These are phyloP conservation scores for Colletotrichum lini DNA, from an alignment of 2,329 filamentous ascomycete genomes.

Conservation along the genomic window DNA sequence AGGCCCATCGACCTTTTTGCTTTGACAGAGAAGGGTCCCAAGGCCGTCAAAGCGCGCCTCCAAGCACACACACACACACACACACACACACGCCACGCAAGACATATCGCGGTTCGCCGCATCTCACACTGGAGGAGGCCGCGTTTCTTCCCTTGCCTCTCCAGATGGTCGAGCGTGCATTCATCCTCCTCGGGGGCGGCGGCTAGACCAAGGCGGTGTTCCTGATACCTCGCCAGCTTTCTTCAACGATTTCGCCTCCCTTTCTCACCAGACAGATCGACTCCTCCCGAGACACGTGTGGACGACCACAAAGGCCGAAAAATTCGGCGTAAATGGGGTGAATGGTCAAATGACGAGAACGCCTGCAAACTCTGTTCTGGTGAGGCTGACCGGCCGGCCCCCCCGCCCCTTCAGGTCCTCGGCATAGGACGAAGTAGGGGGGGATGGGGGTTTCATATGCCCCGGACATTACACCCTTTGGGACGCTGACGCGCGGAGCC, in stretches of 20 bases:
- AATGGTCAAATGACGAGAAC: slow-evolving; percentile 32
- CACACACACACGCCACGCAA: slow-evolving; percentile 16
- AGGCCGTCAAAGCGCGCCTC: slow-evolving; percentile 33
- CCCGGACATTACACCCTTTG: slow-evolving; percentile 24
- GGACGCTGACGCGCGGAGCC: slow-evolving; percentile 29
- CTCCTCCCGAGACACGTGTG: slow-evolving; percentile 3
- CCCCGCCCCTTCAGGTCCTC: not conserved
- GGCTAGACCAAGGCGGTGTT: slow-evolving; percentile 3
- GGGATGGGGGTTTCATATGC: slow-evolving; percentile 33
- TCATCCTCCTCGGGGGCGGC: not conserved
- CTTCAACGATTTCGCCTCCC: not conserved
- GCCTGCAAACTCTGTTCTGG: slow-evolving; percentile 33
- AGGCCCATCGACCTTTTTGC: slow-evolving; percentile 26
- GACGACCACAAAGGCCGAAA: slow-evolving; percentile 8
- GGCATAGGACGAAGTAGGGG: slow-evolving; percentile 30
- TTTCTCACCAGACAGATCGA: not conserved
- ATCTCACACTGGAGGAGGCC: not conserved
- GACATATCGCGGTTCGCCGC: not conserved
- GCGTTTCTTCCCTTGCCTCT: not conserved
- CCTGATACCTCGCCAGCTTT: not conserved
- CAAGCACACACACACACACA: too few relatives aligned
- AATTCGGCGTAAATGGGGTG: slow-evolving; percentile 23
- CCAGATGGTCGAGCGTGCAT: slow-evolving; percentile 17
- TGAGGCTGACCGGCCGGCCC: slow-evolving; percentile 26
- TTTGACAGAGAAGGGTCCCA: slow-evolving; percentile 37